Base-by-base conservation (phyloP, 441 rosid genomes). In the Erodium moschatum region DNA sequence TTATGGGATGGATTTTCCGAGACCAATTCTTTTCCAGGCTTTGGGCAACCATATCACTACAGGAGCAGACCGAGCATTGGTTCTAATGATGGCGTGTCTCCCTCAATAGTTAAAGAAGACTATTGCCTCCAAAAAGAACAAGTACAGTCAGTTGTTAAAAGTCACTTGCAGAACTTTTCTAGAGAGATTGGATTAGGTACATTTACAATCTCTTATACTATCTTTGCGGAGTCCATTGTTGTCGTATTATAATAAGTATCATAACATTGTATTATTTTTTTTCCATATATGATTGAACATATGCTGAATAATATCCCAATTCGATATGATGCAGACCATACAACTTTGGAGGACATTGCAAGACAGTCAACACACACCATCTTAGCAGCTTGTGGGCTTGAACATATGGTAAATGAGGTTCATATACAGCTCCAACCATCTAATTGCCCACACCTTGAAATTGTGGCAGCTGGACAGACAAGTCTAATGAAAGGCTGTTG, bases 401-500 rank as follows among this genome's bases (percentile, higher is more conserved):
- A 91, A 66, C 96, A 88, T 66, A 77, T 77, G 81, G 81, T 83
- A 67, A 82, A 81, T 9, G 92, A 91, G 84, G 91, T 82, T 70
- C 85, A 81, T 18, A 33, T 70, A 3, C 77, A 85, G 72, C 85
- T 87, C 12, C 81, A 82, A 2, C 84, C 89, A 46, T 76, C 79
- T 3, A 75, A 54, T 31, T 91, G 99, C 81, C 46, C 72, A 66
- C 99, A 94, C 48, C 21, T 67, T 1, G 87, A 78, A 69, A 81
- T 78, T 78, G 62, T 77, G 76, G 76, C 74, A 42, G 70, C 81
- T 4, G 91, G 92, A 66, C 84, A 85, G 77, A 72, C 70, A 6
- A 88, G 97, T 78, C 72, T 87, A 77, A 79, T 94, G 90, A 86
- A 81, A 88, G 92, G 90, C 72, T 81, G 83, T 76, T 94, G 99